phyloP scores from a whole-genome alignment of 306 rosid genomes.

The Pterocarpus macrocarpus region DNA sequence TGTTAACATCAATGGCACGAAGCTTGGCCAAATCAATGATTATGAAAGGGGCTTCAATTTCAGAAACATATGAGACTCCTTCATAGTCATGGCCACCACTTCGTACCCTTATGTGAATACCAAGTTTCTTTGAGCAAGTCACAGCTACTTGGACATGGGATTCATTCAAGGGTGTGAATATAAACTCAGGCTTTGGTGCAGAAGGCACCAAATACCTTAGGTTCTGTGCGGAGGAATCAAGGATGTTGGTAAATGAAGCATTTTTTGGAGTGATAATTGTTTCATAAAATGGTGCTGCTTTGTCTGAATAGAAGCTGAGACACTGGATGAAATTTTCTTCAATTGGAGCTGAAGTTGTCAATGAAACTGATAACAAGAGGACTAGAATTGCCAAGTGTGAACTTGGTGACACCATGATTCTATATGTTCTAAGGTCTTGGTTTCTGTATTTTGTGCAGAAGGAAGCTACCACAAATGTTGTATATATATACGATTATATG shows the following conservation, averaged over 20 bases:
- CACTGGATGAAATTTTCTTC: constrained; percentile 60
- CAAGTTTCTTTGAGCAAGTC: constrained; percentile 67
- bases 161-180: constrained; percentile 70
- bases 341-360: constrained; percentile 50
- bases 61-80: constrained; percentile 80
- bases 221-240: constrained; percentile 67
- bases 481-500: constrained; percentile 24
- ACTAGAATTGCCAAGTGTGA: constrained; percentile 41
- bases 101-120: constrained; percentile 67
- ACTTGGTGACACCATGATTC: constrained; percentile 51
- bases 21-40: constrained; percentile 72
- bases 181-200: constrained; percentile 72
- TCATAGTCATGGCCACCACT: constrained; percentile 94
- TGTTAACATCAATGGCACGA: constrained; percentile 56
- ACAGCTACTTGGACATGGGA: constrained; percentile 75
- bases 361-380: constrained; percentile 53
- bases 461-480: constrained; percentile 9
- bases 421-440: constrained; percentile 21
- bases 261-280: constrained; percentile 47
- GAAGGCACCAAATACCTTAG: constrained; percentile 62
- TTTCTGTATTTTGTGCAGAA: constrained; percentile 40
- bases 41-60: constrained; percentile 63
- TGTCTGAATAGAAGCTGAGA: constrained; percentile 52
- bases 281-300: constrained; percentile 52
- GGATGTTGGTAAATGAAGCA: constrained; percentile 54